Conservation (phyloP, 306 rosid genomes). For the Lupinus albus region DNA sequence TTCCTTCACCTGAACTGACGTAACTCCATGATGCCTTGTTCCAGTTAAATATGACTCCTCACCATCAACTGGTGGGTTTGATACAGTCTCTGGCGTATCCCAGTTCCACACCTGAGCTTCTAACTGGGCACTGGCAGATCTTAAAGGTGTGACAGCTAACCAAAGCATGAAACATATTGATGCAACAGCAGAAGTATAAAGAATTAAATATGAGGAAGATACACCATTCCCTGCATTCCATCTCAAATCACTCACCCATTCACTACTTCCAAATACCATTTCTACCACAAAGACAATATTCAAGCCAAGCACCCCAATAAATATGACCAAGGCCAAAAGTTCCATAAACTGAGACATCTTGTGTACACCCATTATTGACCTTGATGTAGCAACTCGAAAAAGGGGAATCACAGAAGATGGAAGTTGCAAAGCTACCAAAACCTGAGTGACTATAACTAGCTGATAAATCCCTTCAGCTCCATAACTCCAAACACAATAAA, state of each 20-base stretch:
- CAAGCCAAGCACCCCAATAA: conserved; percentile 83
- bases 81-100: conserved; percentile 49
- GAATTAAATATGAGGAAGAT: conserved; percentile 59
- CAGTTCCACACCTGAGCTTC: conserved; percentile 59
- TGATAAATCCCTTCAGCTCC: conserved; percentile 97
- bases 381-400: conserved; percentile 81
- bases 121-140: conserved; percentile 61
- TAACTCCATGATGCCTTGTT: conserved; percentile 52
- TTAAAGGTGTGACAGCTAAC: conserved; percentile 86
- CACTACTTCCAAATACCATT: conserved; percentile 87
- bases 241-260: conserved; percentile 78
- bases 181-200: conserved; percentile 57
- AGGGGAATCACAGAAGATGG: conserved; percentile 94
- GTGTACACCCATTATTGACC: conserved; percentile 80
- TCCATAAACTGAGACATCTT: conserved; percentile 76
- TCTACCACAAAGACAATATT: conserved; percentile 78
- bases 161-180: conserved; percentile 79
- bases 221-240: conserved; percentile 66
- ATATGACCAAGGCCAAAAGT: conserved; percentile 59
- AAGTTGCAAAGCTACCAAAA: conserved; percentile 78
- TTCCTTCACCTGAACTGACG: conserved; percentile 45
- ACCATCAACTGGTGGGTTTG: conserved; percentile 35
- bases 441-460: conserved; percentile 80
- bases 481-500: conserved; percentile 84
- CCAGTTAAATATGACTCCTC: conserved; percentile 49